Conservation (phyloP, 306 rosid genomes). For the Sicyos baderoa region DNA sequence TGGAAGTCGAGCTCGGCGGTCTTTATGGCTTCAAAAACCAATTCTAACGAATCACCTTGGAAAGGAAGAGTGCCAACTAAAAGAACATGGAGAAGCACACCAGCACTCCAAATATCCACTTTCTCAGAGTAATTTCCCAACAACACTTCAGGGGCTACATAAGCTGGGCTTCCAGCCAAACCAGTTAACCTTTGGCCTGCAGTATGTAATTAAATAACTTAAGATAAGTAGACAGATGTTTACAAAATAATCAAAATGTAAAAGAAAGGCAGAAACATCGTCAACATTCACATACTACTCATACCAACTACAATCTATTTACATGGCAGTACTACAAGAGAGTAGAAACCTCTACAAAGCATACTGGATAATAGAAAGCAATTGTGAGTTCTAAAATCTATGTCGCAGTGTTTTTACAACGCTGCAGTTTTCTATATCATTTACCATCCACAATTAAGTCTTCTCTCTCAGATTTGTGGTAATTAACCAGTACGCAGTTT, state of each 20-base stretch:
- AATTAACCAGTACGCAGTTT: not conserved
- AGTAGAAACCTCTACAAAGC: no score
- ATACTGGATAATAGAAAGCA: not conserved
- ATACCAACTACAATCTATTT: not conserved
- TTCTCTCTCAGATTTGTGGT: no score
- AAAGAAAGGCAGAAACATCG: not conserved
- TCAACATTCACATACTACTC: not conserved
- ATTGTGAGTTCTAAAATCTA: not conserved
- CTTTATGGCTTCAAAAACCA: slow-evolving; percentile 88
- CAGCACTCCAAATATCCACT: slow-evolving; percentile 99
- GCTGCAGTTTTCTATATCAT: no score
- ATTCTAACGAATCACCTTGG: slow-evolving; percentile 77
- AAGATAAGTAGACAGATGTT: not conserved
- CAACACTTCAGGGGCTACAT: slow-evolving; percentile 96
- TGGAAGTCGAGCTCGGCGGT: slow-evolving; percentile 66
- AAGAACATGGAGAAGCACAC: slow-evolving; percentile 85
- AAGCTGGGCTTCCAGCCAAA: slow-evolving; percentile 98
- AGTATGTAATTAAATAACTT: slow-evolving; percentile 14
- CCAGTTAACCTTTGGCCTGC: slow-evolving; percentile 92
- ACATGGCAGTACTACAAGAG: not conserved
- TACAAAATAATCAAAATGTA: not conserved
- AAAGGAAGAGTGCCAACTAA: slow-evolving; percentile 82
- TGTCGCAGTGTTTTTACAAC: no score
- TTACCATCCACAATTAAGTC: no score
- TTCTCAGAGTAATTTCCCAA: slow-evolving; percentile 68